Percentiles rank a stretch among this genome's conserved stretches.
Conservation (phyloP, 2,329 filamentous ascomycete species). For the Mycogone perniciosa region DNA sequence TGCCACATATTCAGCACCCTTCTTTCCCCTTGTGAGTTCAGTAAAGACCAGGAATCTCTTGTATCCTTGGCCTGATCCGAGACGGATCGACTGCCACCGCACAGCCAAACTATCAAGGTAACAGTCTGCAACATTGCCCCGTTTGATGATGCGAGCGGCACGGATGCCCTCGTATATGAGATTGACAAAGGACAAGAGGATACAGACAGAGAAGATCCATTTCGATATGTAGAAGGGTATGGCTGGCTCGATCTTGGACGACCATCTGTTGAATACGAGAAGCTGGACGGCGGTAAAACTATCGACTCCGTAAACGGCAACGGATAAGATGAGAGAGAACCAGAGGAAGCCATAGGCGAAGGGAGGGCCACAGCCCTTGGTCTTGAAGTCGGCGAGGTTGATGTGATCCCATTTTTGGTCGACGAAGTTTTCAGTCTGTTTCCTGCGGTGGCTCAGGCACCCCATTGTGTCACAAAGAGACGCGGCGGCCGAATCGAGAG, state of each 20-base stretch:
- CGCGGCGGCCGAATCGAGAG: slow-evolving; percentile 5
- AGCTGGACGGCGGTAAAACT: slow-evolving; percentile 91
- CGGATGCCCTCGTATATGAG: slow-evolving; percentile 73
- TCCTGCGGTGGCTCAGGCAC: slow-evolving; percentile 56
- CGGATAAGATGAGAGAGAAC: slow-evolving; percentile 69
- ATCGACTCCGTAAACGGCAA: slow-evolving; percentile 83
- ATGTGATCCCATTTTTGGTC: slow-evolving; percentile 97
- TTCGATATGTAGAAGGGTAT: slow-evolving; percentile 75
- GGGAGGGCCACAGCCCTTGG: slow-evolving; percentile 66
- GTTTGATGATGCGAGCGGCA: slow-evolving; percentile 72
- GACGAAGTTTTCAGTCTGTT: slow-evolving; percentile 59
- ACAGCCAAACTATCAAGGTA: slow-evolving; percentile 86
- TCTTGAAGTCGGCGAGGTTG: slow-evolving; percentile 70
- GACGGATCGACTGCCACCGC: slow-evolving; percentile 74
- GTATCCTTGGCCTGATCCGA: slow-evolving; percentile 71
- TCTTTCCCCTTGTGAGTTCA: slow-evolving; percentile 83
- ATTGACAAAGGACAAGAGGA: slow-evolving; percentile 83
- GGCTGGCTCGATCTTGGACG: slow-evolving; percentile 70
- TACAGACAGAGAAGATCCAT: slow-evolving; percentile 92
- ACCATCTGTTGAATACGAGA: slow-evolving; percentile 83
- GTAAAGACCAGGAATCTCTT: slow-evolving; percentile 88
- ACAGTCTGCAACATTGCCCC: slow-evolving; percentile 81
- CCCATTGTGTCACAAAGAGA: slow-evolving; percentile 47
- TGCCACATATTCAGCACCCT: slow-evolving; percentile 83
- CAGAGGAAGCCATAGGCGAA: slow-evolving; percentile 83